A percentile compares a stretch with the other conserved stretches of the same genome.
Evolutionary conservation across 1,284 basidiomycete genomes (phyloP).

Genomic region (Coniferiporia sulphurascens): DNA sequence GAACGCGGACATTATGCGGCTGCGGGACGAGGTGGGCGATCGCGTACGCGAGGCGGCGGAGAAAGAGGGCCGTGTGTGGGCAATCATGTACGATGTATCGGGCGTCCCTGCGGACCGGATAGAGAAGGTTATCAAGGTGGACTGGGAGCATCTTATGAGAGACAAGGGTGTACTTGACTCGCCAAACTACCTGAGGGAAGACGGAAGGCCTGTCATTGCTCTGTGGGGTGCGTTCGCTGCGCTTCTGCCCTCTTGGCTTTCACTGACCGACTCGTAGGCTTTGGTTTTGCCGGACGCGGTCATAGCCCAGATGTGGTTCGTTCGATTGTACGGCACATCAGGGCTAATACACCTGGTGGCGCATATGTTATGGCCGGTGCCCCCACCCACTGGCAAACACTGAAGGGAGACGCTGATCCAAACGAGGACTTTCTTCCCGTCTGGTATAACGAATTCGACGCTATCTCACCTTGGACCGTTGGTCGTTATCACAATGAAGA

Average conservation of each 20-base stretch:
- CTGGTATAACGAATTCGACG: slow-evolving; percentile 69
- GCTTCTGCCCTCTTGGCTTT: background rate
- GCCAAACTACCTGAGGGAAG: slow-evolving; percentile 64
- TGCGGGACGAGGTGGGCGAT: slow-evolving; percentile 69
- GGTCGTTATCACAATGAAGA: slow-evolving; percentile 55
- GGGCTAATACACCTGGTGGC: slow-evolving; percentile 59
- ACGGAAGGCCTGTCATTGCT: slow-evolving; percentile 59
- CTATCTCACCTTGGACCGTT: slow-evolving; percentile 73
- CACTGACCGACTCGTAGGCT: slow-evolving; percentile 35
- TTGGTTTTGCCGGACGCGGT: slow-evolving; percentile 58
- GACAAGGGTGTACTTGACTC: slow-evolving; percentile 59
- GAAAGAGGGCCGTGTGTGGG: slow-evolving; percentile 67
- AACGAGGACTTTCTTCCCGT: slow-evolving; percentile 58
- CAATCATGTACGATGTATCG: slow-evolving; percentile 79
- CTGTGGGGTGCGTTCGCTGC: slow-evolving; percentile 51
- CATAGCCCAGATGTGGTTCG: slow-evolving; percentile 58
- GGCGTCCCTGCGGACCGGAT: slow-evolving; percentile 59
- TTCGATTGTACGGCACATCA: slow-evolving; percentile 49
- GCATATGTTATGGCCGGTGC: slow-evolving; percentile 66
- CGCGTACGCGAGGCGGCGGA: slow-evolving; percentile 69
- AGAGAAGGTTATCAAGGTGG: slow-evolving; percentile 51
- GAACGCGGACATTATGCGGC: slow-evolving; percentile 46
- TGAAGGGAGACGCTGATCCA: slow-evolving; percentile 57
- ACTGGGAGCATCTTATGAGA: slow-evolving; percentile 65
- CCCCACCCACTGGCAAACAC: slow-evolving; percentile 67